Evolutionary conservation across 2,329 filamentous ascomycete genomes (phyloP).

Genomic region (Penicillium sumatraense): DNA sequence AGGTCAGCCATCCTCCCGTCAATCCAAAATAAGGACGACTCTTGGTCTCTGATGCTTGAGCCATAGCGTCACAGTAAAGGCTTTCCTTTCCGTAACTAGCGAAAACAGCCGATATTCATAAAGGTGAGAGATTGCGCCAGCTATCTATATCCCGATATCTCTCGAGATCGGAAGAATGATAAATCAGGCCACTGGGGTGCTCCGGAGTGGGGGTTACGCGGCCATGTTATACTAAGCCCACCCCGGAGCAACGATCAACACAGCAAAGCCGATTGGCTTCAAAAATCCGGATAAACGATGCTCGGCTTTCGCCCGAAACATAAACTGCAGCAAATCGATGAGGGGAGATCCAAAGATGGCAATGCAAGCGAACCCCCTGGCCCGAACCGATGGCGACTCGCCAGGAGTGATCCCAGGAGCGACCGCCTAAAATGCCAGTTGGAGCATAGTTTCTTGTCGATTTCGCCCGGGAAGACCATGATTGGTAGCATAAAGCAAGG

Average conservation of each 20-base stretch:
- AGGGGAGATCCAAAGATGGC: background rate
- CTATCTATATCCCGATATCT: background rate
- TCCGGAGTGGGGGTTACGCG: background rate
- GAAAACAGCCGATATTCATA: too few relatives aligned
- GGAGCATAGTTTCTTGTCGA: background rate
- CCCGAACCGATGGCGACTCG: background rate
- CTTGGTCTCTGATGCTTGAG: background rate
- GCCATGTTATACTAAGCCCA: background rate
- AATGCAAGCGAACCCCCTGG: background rate
- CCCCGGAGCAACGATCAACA: background rate
- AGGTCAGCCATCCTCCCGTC: conserved; percentile 6
- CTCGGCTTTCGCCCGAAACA: background rate
- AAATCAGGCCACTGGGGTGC: background rate
- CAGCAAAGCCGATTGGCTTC: too few relatives aligned
- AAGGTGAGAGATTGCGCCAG: too few relatives aligned
- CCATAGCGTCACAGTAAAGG: background rate
- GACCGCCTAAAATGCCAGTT: background rate
- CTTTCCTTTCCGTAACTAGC: too few relatives aligned
- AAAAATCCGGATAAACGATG: conserved; percentile 1
- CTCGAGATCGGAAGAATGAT: background rate
- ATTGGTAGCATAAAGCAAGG: background rate
- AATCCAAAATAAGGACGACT: conserved; percentile 3
- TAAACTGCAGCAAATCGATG: background rate
- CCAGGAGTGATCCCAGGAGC: background rate
- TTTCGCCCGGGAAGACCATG: background rate